Conservation (phyloP, 2,329 filamentous ascomycete genomes). For the Lecanicillium sp. region DNA sequence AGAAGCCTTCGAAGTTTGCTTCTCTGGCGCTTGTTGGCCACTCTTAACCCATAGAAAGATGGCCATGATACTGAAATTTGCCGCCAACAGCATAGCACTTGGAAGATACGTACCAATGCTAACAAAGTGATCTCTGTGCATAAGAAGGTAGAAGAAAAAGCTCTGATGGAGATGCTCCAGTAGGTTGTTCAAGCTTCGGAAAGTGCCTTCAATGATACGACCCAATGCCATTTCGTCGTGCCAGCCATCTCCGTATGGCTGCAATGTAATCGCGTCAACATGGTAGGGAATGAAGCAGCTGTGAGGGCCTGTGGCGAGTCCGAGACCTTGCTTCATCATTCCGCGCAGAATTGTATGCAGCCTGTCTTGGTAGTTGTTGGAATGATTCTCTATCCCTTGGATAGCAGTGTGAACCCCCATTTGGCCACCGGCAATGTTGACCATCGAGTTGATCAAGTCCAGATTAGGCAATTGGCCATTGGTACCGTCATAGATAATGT, state of each 20-base stretch:
- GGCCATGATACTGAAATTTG: constrained; percentile 92
- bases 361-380: constrained; percentile 72
- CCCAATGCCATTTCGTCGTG: constrained; percentile 97
- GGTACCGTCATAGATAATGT: constrained; percentile 89
- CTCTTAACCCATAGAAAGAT: constrained; percentile 92
- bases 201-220: constrained; percentile 80
- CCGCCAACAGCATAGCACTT: constrained; percentile 93
- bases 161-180: constrained; percentile 96
- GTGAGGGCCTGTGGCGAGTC: constrained; percentile 83
- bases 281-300: constrained; percentile 97
- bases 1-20: constrained; percentile 16
- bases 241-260: constrained; percentile 86
- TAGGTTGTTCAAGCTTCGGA: constrained; percentile 90
- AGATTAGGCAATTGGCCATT: constrained; percentile 95
- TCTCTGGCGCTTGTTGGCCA: constrained; percentile 45
- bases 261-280: constrained; percentile 89
- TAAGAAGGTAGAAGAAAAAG: constrained; percentile 97
- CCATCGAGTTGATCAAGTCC: constrained; percentile 90
- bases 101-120: constrained; percentile 97
- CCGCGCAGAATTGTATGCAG: constrained; percentile 84
- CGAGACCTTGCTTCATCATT: constrained; percentile 87
- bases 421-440: constrained; percentile 80
- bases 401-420: constrained; percentile 82
- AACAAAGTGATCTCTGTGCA: constrained; percentile 88
- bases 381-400: constrained; percentile 82